Conservation (phyloP, 495 filamentous ascomycete species). For the Trichoderma virens region DNA sequence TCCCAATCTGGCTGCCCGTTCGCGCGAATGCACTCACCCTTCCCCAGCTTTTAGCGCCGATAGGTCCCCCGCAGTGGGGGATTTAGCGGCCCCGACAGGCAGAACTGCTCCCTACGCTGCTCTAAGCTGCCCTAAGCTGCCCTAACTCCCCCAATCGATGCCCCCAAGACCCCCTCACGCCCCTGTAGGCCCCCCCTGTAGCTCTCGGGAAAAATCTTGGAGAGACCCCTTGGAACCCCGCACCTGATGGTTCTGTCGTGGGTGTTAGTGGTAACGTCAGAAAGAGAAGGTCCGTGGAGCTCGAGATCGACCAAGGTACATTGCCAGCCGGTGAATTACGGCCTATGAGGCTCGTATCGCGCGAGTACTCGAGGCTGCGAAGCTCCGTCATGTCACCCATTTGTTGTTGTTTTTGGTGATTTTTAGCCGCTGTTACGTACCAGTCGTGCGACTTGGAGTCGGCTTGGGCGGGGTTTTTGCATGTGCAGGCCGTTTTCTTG, state of each 20-base stretch:
- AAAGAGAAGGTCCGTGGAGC: background rate
- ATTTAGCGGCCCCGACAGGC: background rate
- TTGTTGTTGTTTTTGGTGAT: background rate
- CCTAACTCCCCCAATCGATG: background rate
- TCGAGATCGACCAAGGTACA: background rate
- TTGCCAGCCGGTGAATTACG: background rate
- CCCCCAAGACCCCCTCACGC: background rate
- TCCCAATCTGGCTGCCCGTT: background rate
- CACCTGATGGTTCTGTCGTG: background rate
- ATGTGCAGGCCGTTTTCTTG: background rate
- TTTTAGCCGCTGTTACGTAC: background rate
- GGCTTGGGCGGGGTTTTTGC: background rate
- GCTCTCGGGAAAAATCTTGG: background rate
- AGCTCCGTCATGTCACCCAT: background rate
- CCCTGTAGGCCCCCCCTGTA: background rate
- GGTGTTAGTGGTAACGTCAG: conserved; percentile 1
- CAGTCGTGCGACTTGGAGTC: conserved; percentile 1
- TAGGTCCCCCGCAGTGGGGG: conserved; percentile 6
- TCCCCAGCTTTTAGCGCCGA: conserved; percentile 13
- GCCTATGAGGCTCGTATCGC: background rate
- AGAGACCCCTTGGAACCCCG: background rate
- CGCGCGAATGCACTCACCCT: background rate
- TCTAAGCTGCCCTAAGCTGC: background rate
- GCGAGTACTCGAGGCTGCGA: background rate
- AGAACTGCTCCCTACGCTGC: background rate